Base-by-base conservation (phyloP, 2,329 filamentous ascomycete species). In the Colletotrichum filicis region DNA sequence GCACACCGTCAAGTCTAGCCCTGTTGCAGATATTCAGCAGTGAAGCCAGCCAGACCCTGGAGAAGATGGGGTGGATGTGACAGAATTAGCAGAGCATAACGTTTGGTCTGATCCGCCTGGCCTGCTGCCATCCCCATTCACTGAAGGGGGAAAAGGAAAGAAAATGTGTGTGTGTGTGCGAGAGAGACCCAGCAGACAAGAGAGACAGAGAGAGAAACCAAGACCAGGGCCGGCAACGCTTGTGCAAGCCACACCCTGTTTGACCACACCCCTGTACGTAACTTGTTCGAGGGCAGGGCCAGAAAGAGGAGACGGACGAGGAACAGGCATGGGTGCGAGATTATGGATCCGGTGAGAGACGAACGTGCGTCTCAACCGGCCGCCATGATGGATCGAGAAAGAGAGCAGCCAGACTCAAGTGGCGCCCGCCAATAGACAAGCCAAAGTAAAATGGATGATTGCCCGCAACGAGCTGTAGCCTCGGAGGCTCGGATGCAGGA, bases 1-100 rank as follows among this genome's bases (percentile, higher is more conserved):
- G 77, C 76, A 81, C 78, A 78, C 78, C 78, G 79, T 80, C 78
- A 78, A 77, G 79, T 80, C 79, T 81, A 82, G 82, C 81, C 81
- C 79, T 83, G 83, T 84, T 82, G 82, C 84, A 84, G 79, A 71
- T 71, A 71, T 71, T 74, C 67, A 74, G 68, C 71, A 73, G 57
- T 68, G 62, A 73, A 71, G 67, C 74, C 61, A 71, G 67, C 42
- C 64, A 68, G 62, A 71, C 74, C 77, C 77, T 73, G 75, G 77
- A 75, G 73, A 79, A 76, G 77, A 80, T 79, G 79, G 76, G 75
- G 76, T 78, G 77, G 77, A 79, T 79, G 79, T 77, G 79, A 80
- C 78, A 78, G 78, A 78, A 79, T 76, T 75, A 79, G 77, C 70
- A 79, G 79, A 79, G 79, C 79, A 80, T 79, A 78, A 78, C 74